These are phyloP conservation scores for Wickerhamiella sorbophila DNA, from an alignment of 805 yeast genomes.

Conservation along the genomic window DNA sequence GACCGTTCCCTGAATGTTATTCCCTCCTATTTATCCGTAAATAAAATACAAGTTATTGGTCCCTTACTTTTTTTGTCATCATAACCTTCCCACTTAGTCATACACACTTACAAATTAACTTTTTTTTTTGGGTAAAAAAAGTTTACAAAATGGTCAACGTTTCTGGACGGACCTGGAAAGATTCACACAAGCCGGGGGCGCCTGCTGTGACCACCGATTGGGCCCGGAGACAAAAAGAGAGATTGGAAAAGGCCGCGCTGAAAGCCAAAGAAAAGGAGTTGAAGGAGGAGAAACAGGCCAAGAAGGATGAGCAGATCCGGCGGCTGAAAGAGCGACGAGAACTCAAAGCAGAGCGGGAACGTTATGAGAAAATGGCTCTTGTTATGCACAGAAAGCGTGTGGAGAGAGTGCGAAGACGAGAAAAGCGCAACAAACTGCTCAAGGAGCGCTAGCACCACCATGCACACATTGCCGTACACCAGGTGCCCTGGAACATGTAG, in stretches of 20 bases:
- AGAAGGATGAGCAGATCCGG: constrained; percentile 32
- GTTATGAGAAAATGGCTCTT: constrained; percentile 66
- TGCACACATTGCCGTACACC: constrained; percentile 12
- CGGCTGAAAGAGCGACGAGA: constrained; percentile 53
- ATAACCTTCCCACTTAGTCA: no score
- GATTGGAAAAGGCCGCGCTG: constrained; percentile 47
- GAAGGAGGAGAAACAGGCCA: constrained; percentile 62
- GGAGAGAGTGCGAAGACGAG: constrained; percentile 78
- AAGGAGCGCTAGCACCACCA: constrained; percentile 53
- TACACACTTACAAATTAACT: no score
- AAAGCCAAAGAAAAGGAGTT: constrained; percentile 57
- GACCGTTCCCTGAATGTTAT: not conserved
- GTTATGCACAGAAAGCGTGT: constrained; percentile 88
- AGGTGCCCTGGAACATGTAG: constrained; percentile 9
- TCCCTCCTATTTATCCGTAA: not conserved
- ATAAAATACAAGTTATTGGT: not conserved
- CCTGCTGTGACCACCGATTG: constrained; percentile 38
- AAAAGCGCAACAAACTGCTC: constrained; percentile 86
- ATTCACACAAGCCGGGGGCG: constrained; percentile 21
- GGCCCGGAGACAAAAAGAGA: constrained; percentile 52
- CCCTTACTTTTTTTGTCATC: no score
- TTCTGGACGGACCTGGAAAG: constrained; percentile 28
- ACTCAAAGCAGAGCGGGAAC: constrained; percentile 74
- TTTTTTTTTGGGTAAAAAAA: not conserved
- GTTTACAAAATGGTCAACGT: constrained; percentile 21